phyloP scores from a whole-genome alignment of 495 filamentous ascomycete genomes.

The Podospora pseudocomata region DNA sequence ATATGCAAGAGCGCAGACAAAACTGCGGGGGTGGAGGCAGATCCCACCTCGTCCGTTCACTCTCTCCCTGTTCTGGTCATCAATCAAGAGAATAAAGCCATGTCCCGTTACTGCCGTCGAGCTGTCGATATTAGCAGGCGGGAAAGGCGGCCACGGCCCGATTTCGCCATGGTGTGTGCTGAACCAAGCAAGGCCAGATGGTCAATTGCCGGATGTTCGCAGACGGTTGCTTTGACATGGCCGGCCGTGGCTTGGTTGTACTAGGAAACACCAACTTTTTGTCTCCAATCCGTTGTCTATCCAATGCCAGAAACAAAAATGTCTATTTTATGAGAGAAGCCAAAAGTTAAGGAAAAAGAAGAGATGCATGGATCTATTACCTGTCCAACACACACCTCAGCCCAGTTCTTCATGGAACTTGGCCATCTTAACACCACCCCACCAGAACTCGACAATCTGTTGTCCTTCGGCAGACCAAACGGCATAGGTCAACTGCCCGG shows the following conservation, averaged over 20 bases:
- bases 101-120: not conserved
- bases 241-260: no score
- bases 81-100: not conserved
- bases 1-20: not conserved
- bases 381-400: not conserved
- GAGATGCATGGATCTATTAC: not conserved
- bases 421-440: not conserved
- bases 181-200: no score
- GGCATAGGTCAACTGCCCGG: no score
- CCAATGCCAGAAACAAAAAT: not conserved
- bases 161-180: not conserved
- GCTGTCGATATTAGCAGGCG: not conserved
- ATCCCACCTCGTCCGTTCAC: not conserved
- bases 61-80: not conserved
- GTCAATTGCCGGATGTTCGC: no score
- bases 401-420: no score
- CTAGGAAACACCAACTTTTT: not conserved
- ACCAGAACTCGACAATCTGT: not conserved
- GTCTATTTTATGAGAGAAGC: not conserved
- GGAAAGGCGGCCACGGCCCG: not conserved
- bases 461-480: no score
- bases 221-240: no score
- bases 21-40: not conserved
- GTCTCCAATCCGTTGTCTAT: not conserved
- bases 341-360: not conserved